These are phyloP conservation scores for Polygonum aviculare DNA, from an alignment of 148 eudicot species.

Conservation along the genomic window DNA sequence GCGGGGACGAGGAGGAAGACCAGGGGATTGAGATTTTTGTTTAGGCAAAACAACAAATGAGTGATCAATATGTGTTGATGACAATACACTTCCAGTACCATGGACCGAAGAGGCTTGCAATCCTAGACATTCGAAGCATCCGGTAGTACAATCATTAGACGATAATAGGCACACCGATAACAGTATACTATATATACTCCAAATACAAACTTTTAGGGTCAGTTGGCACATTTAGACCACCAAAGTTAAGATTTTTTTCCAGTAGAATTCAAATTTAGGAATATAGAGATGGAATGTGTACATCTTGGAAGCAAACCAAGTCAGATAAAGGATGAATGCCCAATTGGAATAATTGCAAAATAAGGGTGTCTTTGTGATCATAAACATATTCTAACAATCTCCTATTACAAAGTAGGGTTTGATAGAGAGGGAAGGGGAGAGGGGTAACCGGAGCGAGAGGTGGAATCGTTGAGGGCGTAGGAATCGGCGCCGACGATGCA, in stretches of 20 bases:
- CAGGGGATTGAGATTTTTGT: slow-evolving; percentile 53
- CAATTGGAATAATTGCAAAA: not conserved
- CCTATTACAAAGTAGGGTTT: not conserved
- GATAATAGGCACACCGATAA: not conserved
- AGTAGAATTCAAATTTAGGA: not conserved
- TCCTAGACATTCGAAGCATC: slow-evolving; percentile 32
- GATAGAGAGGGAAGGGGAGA: slow-evolving; percentile 1
- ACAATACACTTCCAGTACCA: slow-evolving; percentile 62
- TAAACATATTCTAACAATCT: not conserved
- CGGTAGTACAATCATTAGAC: not conserved
- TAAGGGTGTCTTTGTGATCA: not conserved
- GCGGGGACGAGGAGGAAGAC: slow-evolving; percentile 73
- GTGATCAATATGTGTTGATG: slow-evolving; percentile 82
- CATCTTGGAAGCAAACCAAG: not conserved
- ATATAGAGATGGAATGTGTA: not conserved
- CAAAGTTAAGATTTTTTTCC: not conserved
- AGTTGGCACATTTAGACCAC: not conserved
- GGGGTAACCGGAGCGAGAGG: slow-evolving; percentile 47
- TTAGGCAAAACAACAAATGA: slow-evolving; percentile 89
- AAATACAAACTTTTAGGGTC: not conserved
- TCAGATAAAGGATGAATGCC: not conserved
- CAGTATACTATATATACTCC: not conserved
- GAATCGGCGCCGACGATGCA: slow-evolving; percentile 77
- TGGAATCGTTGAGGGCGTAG: slow-evolving; percentile 33
- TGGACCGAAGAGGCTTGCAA: slow-evolving; percentile 74